Evolutionary conservation across 2,329 filamentous ascomycete genomes (phyloP).

Genomic region (Cephalotrichum gorgonifer): DNA sequence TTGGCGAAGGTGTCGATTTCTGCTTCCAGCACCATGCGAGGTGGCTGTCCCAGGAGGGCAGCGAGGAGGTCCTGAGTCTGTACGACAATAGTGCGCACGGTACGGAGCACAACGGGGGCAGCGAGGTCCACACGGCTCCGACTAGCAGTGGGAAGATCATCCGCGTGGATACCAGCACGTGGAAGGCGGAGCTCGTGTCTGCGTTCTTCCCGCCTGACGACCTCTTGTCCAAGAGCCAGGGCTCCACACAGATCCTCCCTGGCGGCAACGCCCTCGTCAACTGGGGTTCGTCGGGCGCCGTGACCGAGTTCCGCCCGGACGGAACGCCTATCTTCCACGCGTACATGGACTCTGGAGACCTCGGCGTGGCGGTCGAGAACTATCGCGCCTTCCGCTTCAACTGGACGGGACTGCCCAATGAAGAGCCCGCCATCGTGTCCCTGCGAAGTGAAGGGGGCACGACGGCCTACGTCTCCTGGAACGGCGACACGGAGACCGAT

Average conservation of each 20-base stretch:
- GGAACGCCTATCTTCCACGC: slow-evolving; percentile 42
- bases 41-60: slow-evolving; percentile 26
- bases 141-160: slow-evolving; percentile 36
- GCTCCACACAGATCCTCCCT: slow-evolving; percentile 41
- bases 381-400: slow-evolving; percentile 44
- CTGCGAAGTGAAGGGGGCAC: slow-evolving; percentile 12
- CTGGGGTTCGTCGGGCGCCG: slow-evolving; percentile 41
- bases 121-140: not conserved
- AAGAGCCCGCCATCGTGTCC: slow-evolving; percentile 15
- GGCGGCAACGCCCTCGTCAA: slow-evolving; percentile 44
- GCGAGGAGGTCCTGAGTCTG: slow-evolving; percentile 39
- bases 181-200: slow-evolving; percentile 33
- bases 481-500: slow-evolving; percentile 35
- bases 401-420: slow-evolving; percentile 36
- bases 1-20: slow-evolving; percentile 25
- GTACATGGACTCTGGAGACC: slow-evolving; percentile 28
- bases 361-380: slow-evolving; percentile 31
- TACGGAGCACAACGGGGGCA: slow-evolving; percentile 25
- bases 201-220: slow-evolving; percentile 37
- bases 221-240: slow-evolving; percentile 36
- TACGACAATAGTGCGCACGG: slow-evolving; percentile 42
- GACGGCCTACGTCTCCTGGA: slow-evolving; percentile 40
- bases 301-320: slow-evolving; percentile 35
- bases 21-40: slow-evolving; percentile 43
- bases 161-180: slow-evolving; percentile 31